Percentiles rank a stretch among this genome's conserved stretches.
These are phyloP conservation scores for Amanita jacksonii DNA, from an alignment of 768 basidiomycete genomes.

Conservation along the genomic window DNA sequence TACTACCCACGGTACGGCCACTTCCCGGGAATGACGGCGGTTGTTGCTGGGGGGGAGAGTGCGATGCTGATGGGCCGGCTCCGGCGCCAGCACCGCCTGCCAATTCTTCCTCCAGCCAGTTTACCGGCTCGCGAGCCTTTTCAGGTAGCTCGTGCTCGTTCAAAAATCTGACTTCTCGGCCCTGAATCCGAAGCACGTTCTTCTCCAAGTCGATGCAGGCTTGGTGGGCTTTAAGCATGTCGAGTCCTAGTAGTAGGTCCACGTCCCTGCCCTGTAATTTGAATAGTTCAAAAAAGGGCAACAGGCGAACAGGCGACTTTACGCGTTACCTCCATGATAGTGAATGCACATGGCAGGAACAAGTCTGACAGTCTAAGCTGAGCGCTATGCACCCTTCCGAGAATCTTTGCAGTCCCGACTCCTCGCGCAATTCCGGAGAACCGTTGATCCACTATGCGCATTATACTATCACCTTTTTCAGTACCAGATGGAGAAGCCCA, in stretches of 20 bases:
- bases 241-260: conserved; percentile 94
- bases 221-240: conserved; percentile 98
- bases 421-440: conserved; percentile 88
- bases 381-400: conserved; percentile 90
- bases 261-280: conserved; percentile 74
- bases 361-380: conserved; percentile 85
- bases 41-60: conserved; percentile 1
- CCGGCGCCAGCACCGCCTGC: conserved; percentile 12
- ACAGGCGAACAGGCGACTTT: no score
- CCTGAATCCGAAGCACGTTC: conserved; percentile 86
- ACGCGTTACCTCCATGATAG: conserved; percentile 77
- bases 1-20: conserved; percentile 49
- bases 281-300: neutral
- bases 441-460: conserved; percentile 84
- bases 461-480: conserved; percentile 44
- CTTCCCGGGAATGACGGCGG: conserved; percentile 52
- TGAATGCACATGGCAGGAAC: conserved; percentile 82
- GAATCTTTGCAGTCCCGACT: conserved; percentile 89
- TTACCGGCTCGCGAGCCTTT: conserved; percentile 41
- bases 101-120: conserved; percentile 16
- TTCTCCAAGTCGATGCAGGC: conserved; percentile 92
- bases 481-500: neutral
- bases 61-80: conserved; percentile 10
- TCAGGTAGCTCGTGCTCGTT: conserved; percentile 92
- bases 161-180: conserved; percentile 80